Base-by-base conservation (phyloP, 1,284 basidiomycete species). In the Trametes versicolor region DNA sequence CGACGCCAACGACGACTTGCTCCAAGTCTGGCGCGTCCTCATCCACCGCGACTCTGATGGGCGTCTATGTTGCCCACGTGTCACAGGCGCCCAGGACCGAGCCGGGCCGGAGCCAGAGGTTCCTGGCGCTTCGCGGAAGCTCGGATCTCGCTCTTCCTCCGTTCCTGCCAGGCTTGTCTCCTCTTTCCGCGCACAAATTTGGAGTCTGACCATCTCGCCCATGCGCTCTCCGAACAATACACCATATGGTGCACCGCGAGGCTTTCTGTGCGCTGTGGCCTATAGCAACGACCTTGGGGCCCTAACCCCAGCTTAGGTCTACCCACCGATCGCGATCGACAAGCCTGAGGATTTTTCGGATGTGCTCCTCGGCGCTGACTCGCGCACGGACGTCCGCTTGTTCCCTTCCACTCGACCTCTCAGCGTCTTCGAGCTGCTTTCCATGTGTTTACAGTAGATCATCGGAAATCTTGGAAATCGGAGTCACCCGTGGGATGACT, bases 1-100 rank as follows among this genome's bases (percentile, higher is more conserved):
- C 49, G 60, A 60, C 60, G 57, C 43, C 60, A 45, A 39, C 47
- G 58, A 51, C 39, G 47, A 49, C 43, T 7, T 39, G 15, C 21
- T 15, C n/a, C 27, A 49, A 23, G 9, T 25, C 21, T 19, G 34
- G 25, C 57, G 57, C 57, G 45, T 36, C 23, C n/a, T 25, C 41
- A 29, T 25, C 23, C 36, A 41, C 17, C 34, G 36, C 36, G 10
- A 32, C 29, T 4, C 19, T 50, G 23, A 41, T 50, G 52, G 50
- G 59, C 59, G 59, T 23, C 51, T 36, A 61, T 17, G 3, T 12
- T 1, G 1, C 17, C 12, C 5, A 2, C 48, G 13, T 10, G 48
- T 49, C 13, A 15, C 15, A 15, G 52, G 15, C 12, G 32, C n/a
- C 34, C 34, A 54, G 37, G 37, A 23, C 41, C 17, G 15, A 19